Evolutionary conservation across 148 eudicot species (phyloP), one percentile per base, ranked within the genome.

Genomic region (Pouteria glomerata): DNA sequence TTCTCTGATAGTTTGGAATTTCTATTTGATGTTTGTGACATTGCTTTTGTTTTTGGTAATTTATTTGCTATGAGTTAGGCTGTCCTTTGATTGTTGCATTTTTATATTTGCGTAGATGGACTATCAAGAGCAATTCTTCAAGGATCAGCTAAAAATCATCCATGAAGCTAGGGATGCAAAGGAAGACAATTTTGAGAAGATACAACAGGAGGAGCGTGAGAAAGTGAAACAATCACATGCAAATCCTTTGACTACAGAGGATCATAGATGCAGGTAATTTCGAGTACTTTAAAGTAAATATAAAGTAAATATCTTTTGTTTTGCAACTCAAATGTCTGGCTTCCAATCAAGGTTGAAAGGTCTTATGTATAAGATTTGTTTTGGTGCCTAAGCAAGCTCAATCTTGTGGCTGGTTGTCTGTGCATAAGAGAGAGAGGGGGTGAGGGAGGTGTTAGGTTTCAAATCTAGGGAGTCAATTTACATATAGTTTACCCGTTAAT

Each of bases 161-260:
- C 85, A 83, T 18, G 86, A 85, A 50, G 82, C 79, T n/a, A 82
- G 89, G 34, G 52, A 61, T 62, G 83, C 60, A 0, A 90, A 83
- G 78, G 96, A 90, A 78, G 85, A 84, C 14, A 31, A 68, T 0
- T 93, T 93, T 68, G 96, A 93, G 74, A 88, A 77, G 74, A 58
- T 77, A 29, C 93, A 88, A 75, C 90, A 85, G 62, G 77, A 79
- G 48, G 75, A 85, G 65, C 80, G 90, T 18, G 81, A 78, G 73
- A 84, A 83, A 66, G 70, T 85, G 11, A 83, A 85, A 30, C 83
- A 72, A 10, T 74, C 75, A 23, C 75, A 61, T 57, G 39, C 73
- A 29, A 18, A 50, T 37, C 53, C 76, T 41, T 79, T 83, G 53
- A 64, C 76, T 53, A 35, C n/a, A 14, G 88, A 73, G 76, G 91